Conservation (phyloP, 208 protist species). For the Acanthamoeba divionensis region DNA sequence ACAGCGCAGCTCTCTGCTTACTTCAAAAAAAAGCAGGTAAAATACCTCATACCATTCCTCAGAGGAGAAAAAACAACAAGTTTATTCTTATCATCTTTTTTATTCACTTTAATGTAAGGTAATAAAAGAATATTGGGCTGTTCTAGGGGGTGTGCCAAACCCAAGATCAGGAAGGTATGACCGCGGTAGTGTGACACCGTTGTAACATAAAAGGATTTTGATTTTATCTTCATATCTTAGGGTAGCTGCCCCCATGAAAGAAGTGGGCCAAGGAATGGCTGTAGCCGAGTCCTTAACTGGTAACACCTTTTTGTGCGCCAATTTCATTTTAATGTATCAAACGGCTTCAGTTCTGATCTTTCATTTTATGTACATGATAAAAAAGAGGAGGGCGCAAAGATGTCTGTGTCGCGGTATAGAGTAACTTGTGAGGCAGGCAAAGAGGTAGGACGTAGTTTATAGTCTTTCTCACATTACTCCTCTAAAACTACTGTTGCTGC, state of each 20-base stretch:
- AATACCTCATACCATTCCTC: too few species aligned
- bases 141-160: not conserved
- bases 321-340: too few species aligned
- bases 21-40: slow-evolving; percentile 5
- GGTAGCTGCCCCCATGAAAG: not conserved
- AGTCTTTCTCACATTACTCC: too few species aligned
- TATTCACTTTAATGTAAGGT: not conserved
- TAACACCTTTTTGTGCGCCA: not conserved
- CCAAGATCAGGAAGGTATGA: not conserved
- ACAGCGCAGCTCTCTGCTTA: not conserved
- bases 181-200: not conserved
- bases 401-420: not conserved
- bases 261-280: not conserved
- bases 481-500: not conserved
- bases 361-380: not conserved
- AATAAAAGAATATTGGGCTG: not conserved
- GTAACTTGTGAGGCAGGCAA: not conserved
- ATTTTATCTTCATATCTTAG: not conserved
- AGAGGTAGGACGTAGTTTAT: not conserved
- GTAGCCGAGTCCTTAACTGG: not conserved
- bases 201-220: too few species aligned
- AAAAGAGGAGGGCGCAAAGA: not conserved
- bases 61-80: not conserved
- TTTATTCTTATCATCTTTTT: not conserved
- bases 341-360: not conserved